A percentile compares a stretch with the other conserved stretches of the same genome.
Evolutionary conservation across 1,139 yeast species (phyloP).

Genomic region (Hansenula anomala): DNA sequence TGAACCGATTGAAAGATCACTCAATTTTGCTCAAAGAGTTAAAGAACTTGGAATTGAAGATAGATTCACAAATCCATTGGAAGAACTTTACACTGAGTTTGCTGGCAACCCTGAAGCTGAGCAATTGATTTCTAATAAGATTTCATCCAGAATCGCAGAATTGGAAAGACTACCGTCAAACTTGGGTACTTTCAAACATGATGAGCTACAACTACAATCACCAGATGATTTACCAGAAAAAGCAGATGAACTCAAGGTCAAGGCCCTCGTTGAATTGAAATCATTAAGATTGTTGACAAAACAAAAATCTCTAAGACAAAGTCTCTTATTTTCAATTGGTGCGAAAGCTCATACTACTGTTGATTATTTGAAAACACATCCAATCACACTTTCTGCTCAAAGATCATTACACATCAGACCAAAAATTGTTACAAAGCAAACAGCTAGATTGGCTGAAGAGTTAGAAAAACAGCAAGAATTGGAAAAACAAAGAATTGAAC

Average conservation of each 20-base stretch:
- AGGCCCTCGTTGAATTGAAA: slow-evolving; percentile 77
- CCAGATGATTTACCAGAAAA: slow-evolving; percentile 37
- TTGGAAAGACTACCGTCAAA: slow-evolving; percentile 76
- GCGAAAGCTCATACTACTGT: slow-evolving; percentile 54
- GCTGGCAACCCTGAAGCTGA: slow-evolving; percentile 39
- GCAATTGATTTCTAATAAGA: slow-evolving; percentile 45
- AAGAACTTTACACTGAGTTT: slow-evolving; percentile 17
- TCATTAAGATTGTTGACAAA: slow-evolving; percentile 72
- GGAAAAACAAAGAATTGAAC: slow-evolving; percentile 42
- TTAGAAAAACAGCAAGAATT: slow-evolving; percentile 51
- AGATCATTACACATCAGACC: slow-evolving; percentile 65
- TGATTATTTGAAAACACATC: slow-evolving; percentile 40
- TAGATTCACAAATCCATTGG: slow-evolving; percentile 25
- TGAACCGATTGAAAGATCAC: slow-evolving; percentile 24
- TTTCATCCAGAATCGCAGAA: slow-evolving; percentile 68
- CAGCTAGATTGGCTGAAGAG: slow-evolving; percentile 57
- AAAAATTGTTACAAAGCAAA: slow-evolving; percentile 62
- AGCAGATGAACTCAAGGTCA: slow-evolving; percentile 50
- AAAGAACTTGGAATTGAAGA: slow-evolving; percentile 28
- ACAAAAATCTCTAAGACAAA: slow-evolving; percentile 82
- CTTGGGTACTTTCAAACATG: slow-evolving; percentile 56
- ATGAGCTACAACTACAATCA: slow-evolving; percentile 32
- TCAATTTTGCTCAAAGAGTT: slow-evolving; percentile 29
- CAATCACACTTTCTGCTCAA: slow-evolving; percentile 53
- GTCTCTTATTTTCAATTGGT: slow-evolving; percentile 61